phyloP scores from a whole-genome alignment of 441 rosid species.

The Manihot esculenta region DNA sequence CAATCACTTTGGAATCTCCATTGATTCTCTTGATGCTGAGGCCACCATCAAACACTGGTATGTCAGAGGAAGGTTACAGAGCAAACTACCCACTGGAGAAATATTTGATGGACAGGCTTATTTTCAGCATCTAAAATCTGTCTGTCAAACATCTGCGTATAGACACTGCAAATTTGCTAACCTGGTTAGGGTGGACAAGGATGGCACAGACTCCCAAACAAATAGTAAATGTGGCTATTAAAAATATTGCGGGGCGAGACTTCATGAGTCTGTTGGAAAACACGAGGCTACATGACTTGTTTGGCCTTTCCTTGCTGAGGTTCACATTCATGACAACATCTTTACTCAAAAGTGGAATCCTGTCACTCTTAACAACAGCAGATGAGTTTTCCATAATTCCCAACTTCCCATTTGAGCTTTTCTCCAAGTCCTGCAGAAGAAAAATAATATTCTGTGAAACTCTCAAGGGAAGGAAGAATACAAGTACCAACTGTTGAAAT shows the following conservation, averaged over 20 bases:
- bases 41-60: too few species aligned
- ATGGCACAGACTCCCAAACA: constrained; percentile 73
- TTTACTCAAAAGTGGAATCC: constrained; percentile 49
- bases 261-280: constrained; percentile 32
- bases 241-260: constrained; percentile 41
- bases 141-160: constrained; percentile 54
- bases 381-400: constrained; percentile 25
- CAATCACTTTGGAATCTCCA: not conserved
- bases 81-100: constrained; percentile 7
- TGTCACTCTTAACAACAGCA: constrained; percentile 31
- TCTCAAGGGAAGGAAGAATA: not conserved
- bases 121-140: constrained; percentile 24
- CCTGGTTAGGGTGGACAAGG: constrained; percentile 69
- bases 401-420: constrained; percentile 23
- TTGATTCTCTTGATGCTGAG: not conserved
- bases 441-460: constrained; percentile 5
- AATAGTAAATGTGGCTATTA: constrained; percentile 43
- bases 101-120: not conserved
- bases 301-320: constrained; percentile 39
- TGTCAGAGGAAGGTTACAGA: constrained; percentile 10
- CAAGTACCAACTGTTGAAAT: not conserved
- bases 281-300: constrained; percentile 36
- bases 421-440: constrained; percentile 51
- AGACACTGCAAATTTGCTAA: constrained; percentile 65
- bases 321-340: constrained; percentile 51